A percentile compares a stretch with the other conserved stretches of the same genome.
phyloP scores from a whole-genome alignment of 371 early-diverging fungal species.

The Mucor saturninus region DNA sequence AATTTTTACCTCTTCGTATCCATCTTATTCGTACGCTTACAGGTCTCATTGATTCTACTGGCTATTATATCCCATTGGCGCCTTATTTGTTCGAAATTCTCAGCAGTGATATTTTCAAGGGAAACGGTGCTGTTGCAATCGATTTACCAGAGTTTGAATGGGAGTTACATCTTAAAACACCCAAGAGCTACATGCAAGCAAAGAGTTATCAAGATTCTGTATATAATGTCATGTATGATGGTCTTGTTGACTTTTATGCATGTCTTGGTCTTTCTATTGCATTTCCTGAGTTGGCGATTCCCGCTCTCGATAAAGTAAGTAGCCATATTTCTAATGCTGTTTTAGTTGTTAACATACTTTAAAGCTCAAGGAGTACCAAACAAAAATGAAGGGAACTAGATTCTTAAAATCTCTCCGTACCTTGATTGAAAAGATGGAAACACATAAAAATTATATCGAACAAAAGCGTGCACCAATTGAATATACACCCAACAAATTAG shows the following conservation, averaged over 20 bases:
- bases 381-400: constrained; percentile 62
- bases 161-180: constrained; percentile 74
- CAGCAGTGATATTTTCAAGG: constrained; percentile 51
- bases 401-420: constrained; percentile 77
- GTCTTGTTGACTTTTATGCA: constrained; percentile 81
- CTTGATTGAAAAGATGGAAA: constrained; percentile 84
- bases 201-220: constrained; percentile 78
- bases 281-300: constrained; percentile 91
- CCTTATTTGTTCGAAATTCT: constrained; percentile 67
- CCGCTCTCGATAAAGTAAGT: constrained; percentile 71
- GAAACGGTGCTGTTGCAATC: constrained; percentile 59
- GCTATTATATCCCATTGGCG: constrained; percentile 51
- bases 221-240: constrained; percentile 70
- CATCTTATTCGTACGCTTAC: constrained; percentile 78
- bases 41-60: constrained; percentile 63
- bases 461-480: constrained; percentile 74
- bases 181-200: constrained; percentile 80
- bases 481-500: constrained; percentile 75
- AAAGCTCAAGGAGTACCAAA: constrained; percentile 60
- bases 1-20: constrained; percentile 90
- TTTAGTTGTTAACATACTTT: neutral
- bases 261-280: constrained; percentile 80
- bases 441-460: constrained; percentile 78
- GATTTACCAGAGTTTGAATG: constrained; percentile 75
- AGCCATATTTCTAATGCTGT: neutral